Percentiles rank a stretch among this genome's conserved stretches.
These are phyloP conservation scores for Paramecium sexaurelia DNA, from an alignment of 73 alveolate genomes.

Conservation along the genomic window DNA sequence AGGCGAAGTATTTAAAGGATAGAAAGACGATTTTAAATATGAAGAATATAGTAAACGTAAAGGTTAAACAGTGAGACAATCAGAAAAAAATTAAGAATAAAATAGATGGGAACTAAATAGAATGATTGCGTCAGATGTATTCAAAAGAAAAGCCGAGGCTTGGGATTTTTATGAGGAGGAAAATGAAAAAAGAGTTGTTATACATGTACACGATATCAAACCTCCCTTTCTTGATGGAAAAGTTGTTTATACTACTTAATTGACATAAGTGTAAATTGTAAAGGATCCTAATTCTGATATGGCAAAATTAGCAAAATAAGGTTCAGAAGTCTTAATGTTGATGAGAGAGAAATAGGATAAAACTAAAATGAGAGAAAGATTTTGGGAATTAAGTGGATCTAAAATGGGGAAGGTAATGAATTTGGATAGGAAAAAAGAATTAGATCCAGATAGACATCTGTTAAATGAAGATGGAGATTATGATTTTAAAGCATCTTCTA, in stretches of 20 bases:
- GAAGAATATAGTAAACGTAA: constrained; percentile 62
- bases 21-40: constrained; percentile 63
- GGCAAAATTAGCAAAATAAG: constrained; percentile 97
- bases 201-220: constrained; percentile 96
- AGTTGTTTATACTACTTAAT: constrained; percentile 92
- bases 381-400: constrained; percentile 92
- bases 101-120: constrained; percentile 98
- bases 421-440: constrained; percentile 76
- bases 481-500: constrained; percentile 84
- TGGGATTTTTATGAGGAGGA: constrained; percentile 81
- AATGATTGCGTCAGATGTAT: constrained; percentile 93
- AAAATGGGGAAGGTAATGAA: constrained; percentile 80
- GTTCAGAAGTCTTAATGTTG: constrained; percentile 89
- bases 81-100: constrained; percentile 90
- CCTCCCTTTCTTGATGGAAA: constrained; percentile 99
- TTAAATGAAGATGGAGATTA: constrained; percentile 83
- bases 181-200: constrained; percentile 93
- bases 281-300: constrained; percentile 98
- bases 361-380: constrained; percentile 95
- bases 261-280: constrained; percentile 96
- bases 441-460: constrained; percentile 75
- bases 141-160: constrained; percentile 72
- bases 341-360: constrained; percentile 95
- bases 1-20: constrained; percentile 73
- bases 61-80: constrained; percentile 73